Percentiles rank a stretch among this genome's conserved stretches.
phyloP scores from a whole-genome alignment of 1,284 basidiomycete genomes.

The Cutaneotrichosporon sp. region DNA sequence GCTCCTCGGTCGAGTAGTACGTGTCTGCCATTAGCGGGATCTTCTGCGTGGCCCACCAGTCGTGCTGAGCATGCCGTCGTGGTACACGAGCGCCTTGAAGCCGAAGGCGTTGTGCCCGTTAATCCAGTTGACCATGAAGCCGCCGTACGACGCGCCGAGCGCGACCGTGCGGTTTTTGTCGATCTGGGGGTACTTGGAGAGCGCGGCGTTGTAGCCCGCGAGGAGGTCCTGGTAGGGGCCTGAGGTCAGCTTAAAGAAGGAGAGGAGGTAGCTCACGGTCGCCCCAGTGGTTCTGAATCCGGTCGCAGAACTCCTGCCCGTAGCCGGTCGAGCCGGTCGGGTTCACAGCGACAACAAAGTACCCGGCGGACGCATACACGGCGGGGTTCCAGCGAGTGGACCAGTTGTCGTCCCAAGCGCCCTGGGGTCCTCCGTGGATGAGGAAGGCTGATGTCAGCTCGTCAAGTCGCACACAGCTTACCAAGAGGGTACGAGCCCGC shows the following conservation, averaged over 20 bases:
- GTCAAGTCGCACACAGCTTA: constrained; percentile 12
- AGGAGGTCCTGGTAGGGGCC: constrained; percentile 74
- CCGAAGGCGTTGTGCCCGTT: constrained; percentile 84
- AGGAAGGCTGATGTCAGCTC: constrained; percentile 38
- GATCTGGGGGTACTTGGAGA: constrained; percentile 73
- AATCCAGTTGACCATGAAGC: constrained; percentile 73
- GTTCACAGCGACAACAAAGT: constrained; percentile 80
- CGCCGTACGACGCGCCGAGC: constrained; percentile 55
- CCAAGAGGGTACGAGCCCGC: constrained; percentile 66
- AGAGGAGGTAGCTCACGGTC: constrained; percentile 30
- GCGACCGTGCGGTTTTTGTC: constrained; percentile 77
- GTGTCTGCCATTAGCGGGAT: constrained; percentile 56
- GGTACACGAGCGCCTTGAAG: constrained; percentile 86
- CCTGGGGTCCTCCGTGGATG: constrained; percentile 55
- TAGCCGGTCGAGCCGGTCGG: constrained; percentile 87
- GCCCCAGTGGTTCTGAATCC: constrained; percentile 55
- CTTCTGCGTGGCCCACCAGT: background rate
- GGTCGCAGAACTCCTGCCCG: constrained; percentile 83
- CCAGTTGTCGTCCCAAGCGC: constrained; percentile 81
- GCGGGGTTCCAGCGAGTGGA: constrained; percentile 86
- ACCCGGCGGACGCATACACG: constrained; percentile 59
- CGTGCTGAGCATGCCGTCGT: constrained; percentile 68
- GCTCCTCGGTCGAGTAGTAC: constrained; percentile 71
- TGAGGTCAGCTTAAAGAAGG: background rate
- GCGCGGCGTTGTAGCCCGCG: constrained; percentile 70